Evolutionary conservation across 106 monocot species (phyloP), one percentile per base, ranked within the genome.

Genomic region (Dioscorea dumetorum): DNA sequence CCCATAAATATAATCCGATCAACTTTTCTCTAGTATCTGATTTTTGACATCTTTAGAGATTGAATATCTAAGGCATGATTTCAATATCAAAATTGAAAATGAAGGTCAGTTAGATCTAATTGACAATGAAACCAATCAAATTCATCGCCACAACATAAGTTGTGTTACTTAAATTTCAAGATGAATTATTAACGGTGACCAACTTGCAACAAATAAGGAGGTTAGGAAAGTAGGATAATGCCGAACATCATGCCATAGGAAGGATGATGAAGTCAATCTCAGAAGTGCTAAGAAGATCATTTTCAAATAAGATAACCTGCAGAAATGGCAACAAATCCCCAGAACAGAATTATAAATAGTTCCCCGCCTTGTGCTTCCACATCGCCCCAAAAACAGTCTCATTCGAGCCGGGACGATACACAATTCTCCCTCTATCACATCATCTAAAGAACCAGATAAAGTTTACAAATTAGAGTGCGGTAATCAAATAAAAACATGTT

Each of bases 301-400:
- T 24, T 10, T 16, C 16, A 64, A 9, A 48, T 11, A 64, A 9
- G n/a, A 17, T 28, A 52, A 88, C 88, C 88, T 79, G 81, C 88
- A 88, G 69, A 84, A 88, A 67, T 88, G 88, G 66, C 88, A 88
- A 63, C 78, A 88, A 58, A 84, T 88, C 20, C 88, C 88, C 35
- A 78, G 49, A 59, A 84, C 66, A 33, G 78, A 75, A 54, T 88
- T 84, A 68, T 88, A 79, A 33, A 81, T 31, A 31, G 77, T 76
- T 50, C 88, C 88, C 33, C 88, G 76, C 3, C 71, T 74, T 62
- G 68, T 78, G 58, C 73, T 79, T 22, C 49, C 75, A 18, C 88
- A 81, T 34, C 88, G 34, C 22, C 61, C 53, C 33, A 67, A 49
- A 16, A 72, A 59, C 14, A 77, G 50, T 57, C 33, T 65, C 72